Conservation (phyloP, 2,329 filamentous ascomycete species). For the Tolypocladium sp. region DNA sequence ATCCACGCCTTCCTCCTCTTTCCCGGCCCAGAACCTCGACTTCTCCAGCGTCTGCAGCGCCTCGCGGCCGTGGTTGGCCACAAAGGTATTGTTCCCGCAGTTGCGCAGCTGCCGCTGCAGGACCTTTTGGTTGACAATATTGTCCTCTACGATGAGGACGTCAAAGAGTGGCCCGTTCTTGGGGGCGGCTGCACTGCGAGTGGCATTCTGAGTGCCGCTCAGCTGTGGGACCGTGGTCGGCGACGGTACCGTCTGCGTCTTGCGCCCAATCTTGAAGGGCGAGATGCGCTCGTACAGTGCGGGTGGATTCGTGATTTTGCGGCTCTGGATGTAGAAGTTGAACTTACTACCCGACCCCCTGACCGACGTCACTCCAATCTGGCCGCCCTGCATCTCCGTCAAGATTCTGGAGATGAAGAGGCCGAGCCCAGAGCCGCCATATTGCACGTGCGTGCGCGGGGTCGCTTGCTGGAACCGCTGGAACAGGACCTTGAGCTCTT, state of each 20-base stretch:
- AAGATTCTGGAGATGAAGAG: conserved; percentile 70
- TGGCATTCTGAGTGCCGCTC: conserved; percentile 3
- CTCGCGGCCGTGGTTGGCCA: conserved; percentile 57
- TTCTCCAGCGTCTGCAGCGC: conserved; percentile 47
- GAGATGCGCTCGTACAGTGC: conserved; percentile 26
- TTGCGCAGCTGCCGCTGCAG: conserved; percentile 52
- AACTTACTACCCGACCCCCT: conserved; percentile 65
- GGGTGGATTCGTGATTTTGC: conserved; percentile 38
- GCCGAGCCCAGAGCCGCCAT: conserved; percentile 61
- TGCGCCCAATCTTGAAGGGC: conserved; percentile 24
- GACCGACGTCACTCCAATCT: conserved; percentile 62
- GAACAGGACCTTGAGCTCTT: conserved; percentile 59
- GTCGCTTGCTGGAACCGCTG: conserved; percentile 61
- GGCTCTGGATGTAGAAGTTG: conserved; percentile 65
- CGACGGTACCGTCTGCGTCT: conserved; percentile 10
- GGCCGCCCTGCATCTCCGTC: conserved; percentile 68
- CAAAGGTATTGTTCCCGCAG: conserved; percentile 49
- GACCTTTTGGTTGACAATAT: conserved; percentile 58
- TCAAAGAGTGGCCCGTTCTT: conserved; percentile 29
- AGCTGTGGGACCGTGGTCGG: conserved; percentile 9
- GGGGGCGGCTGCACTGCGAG: not conserved
- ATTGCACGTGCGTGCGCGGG: conserved; percentile 62
- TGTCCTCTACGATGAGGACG: conserved; percentile 59
- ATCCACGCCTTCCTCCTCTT: conserved; percentile 36
- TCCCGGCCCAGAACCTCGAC: conserved; percentile 46